Evolutionary conservation across 495 filamentous ascomycete species (phyloP).

Genomic region (Xylaria flabelliformis): DNA sequence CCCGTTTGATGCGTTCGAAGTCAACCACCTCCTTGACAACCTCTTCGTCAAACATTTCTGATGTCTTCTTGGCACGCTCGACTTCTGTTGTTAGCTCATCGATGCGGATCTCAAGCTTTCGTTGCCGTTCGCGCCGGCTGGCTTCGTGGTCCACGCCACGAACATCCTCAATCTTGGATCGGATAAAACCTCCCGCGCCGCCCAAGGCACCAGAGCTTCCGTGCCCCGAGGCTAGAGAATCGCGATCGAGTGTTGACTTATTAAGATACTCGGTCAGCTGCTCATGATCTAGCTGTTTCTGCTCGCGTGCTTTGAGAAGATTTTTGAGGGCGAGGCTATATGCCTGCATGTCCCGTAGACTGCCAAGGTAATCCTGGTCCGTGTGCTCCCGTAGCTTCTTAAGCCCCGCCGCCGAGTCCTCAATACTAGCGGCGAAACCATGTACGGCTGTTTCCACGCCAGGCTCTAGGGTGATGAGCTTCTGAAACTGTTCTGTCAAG

Average conservation of each 20-base stretch:
- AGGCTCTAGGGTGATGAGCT: slow-evolving; percentile 86
- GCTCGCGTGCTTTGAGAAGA: slow-evolving; percentile 90
- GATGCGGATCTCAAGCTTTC: slow-evolving; percentile 90
- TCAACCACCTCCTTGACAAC: slow-evolving; percentile 89
- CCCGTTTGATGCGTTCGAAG: slow-evolving; percentile 94
- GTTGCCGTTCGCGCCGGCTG: slow-evolving; percentile 78
- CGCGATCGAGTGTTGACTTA: slow-evolving; percentile 87
- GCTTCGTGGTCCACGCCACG: slow-evolving; percentile 97
- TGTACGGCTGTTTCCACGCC: slow-evolving; percentile 81
- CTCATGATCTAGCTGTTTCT: slow-evolving; percentile 98
- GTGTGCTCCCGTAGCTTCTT: slow-evolving; percentile 85
- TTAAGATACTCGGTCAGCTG: slow-evolving; percentile 93
- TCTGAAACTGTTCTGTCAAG: slow-evolving; percentile 90
- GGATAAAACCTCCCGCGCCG: slow-evolving; percentile 84
- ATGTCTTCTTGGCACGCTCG: slow-evolving; percentile 80
- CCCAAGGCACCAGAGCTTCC: slow-evolving; percentile 62
- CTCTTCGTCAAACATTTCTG: slow-evolving; percentile 91
- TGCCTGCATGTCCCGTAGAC: slow-evolving; percentile 89
- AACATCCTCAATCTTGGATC: slow-evolving; percentile 94
- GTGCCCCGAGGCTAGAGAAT: slow-evolving; percentile 75
- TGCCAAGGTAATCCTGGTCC: slow-evolving; percentile 93
- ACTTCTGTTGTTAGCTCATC: slow-evolving; percentile 88
- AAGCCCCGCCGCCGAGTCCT: slow-evolving; percentile 78
- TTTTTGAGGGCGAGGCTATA: slow-evolving; percentile 85
- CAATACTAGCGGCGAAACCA: slow-evolving; percentile 83